These are phyloP conservation scores for Malus fusca DNA, from an alignment of 306 rosid genomes.

Conservation along the genomic window DNA sequence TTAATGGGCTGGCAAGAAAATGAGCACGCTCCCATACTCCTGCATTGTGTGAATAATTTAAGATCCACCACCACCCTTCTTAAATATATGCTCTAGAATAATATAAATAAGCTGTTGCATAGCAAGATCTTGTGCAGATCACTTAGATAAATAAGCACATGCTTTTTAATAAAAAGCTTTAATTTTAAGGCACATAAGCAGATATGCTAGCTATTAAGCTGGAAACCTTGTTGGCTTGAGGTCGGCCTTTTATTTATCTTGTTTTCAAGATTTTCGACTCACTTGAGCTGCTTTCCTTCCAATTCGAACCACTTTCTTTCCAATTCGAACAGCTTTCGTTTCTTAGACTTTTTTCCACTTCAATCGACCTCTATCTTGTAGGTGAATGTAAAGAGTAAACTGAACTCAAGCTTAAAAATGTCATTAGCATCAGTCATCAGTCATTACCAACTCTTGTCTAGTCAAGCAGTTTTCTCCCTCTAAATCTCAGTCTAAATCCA, in stretches of 20 bases:
- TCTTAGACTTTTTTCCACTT: too few relatives aligned
- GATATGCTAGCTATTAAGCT: too few relatives aligned
- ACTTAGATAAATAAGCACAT: neutral
- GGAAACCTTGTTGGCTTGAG: accelerated
- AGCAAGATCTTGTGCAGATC: neutral
- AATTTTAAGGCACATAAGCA: too few relatives aligned
- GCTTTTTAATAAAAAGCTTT: neutral
- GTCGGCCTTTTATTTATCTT: too few relatives aligned
- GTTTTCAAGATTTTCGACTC: too few relatives aligned
- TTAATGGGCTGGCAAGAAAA: neutral
- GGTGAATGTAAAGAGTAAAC: neutral
- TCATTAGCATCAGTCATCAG: neutral
- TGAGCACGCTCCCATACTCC: neutral
- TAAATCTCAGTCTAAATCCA: neutral
- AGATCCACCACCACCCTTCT: neutral
- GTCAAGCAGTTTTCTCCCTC: neutral
- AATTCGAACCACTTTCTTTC: too few relatives aligned
- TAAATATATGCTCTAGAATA: neutral
- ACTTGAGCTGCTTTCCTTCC: too few relatives aligned
- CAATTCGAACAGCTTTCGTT: too few relatives aligned
- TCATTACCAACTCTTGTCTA: neutral
- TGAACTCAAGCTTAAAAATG: neutral
- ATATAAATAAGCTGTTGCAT: neutral
- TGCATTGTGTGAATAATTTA: neutral
- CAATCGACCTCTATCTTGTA: too few relatives aligned